Evolutionary conservation across 257 asterid species (phyloP), one percentile per base, ranked within the genome.

Genomic region (Rauvolfia tetraphylla): DNA sequence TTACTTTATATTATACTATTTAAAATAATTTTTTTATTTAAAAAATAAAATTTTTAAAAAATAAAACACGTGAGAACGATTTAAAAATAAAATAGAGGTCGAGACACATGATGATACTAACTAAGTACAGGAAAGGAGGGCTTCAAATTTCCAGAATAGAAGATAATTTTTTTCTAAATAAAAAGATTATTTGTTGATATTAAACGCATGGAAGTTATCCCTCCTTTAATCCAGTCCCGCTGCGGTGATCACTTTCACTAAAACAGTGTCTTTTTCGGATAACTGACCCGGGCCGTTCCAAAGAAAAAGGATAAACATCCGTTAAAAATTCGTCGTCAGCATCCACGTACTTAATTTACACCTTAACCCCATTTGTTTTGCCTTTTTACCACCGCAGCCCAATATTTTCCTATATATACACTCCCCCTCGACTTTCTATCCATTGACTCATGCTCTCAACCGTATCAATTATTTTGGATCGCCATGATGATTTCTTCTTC

Each of bases 401-500:
- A 0, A 2, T 42, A 3, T 42, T 34, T 34, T 14, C 41, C 77
- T 62, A 72, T 63, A 78, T 71, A 78, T 71, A 78, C 69, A 54
- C 49, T 4, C 18, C 38, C 4, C 39, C 29, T 27, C 9, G 9
- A 46, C 33, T 33, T 29, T 31, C 10, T 10, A 20, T 17, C 44
- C 41, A 38, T 58, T 25, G 57, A 74, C 78, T 59, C 67, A 0
- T 23, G n/a, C 57, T n/a, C 57, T 23, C 7, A 46, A 39, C 27
- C 13, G 46, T 71, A 20, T 48, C 25, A 25, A 53, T 20, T 48
- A 9, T 11, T n/a, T 4, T 46, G n/a, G n/a, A 42, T 13, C 5
- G 58, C 9, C 36, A 33, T 48, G 20, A 72, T 54, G 12, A 72
- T 78, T 71, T 72, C 68, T 9, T 72, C 77, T 66, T 63, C 83